Evolutionary conservation across 768 basidiomycete genomes (phyloP).

Genomic region (Tricholoma hemisulphureum): DNA sequence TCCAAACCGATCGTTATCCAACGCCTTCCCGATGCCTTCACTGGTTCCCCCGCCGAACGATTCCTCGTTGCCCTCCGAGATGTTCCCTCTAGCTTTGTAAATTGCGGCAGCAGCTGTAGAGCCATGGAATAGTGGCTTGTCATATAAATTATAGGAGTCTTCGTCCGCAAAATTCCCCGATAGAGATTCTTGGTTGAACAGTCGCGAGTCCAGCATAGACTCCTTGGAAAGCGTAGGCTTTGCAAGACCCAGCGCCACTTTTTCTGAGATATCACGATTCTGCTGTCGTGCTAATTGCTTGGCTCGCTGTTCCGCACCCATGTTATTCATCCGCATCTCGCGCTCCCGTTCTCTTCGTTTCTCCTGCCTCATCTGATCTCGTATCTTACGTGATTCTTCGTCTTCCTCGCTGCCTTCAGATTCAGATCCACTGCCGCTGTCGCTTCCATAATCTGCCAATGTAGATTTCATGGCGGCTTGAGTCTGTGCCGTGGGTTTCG

Average conservation of each 20-base stretch:
- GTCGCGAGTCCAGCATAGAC: constrained; percentile 92
- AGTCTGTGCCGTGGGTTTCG: constrained; percentile 64
- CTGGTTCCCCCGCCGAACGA: constrained; percentile 93
- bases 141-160: constrained; percentile 93
- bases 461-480: constrained; percentile 73
- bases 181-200: constrained; percentile 96
- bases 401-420: constrained; percentile 66
- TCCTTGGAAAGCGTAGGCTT: constrained; percentile 97
- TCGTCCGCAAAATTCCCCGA: constrained; percentile 82
- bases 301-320: constrained; percentile 95
- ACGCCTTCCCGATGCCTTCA: constrained; percentile 86
- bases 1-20: constrained; percentile 92
- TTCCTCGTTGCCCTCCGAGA: constrained; percentile 82
- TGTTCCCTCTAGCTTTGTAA: constrained; percentile 92
- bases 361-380: constrained; percentile 89
- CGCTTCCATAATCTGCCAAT: constrained; percentile 86
- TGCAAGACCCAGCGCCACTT: constrained; percentile 95
- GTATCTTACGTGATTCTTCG: constrained; percentile 79
- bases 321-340: constrained; percentile 98
- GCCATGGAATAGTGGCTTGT: constrained; percentile 93
- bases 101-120: constrained; percentile 99
- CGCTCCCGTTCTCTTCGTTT: constrained; percentile 93
- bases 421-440: constrained; percentile 60
- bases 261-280: constrained; percentile 99
- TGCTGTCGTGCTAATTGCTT: constrained; percentile 95